phyloP scores from a whole-genome alignment of 345 rosid species.

The Camelina neglecta region DNA sequence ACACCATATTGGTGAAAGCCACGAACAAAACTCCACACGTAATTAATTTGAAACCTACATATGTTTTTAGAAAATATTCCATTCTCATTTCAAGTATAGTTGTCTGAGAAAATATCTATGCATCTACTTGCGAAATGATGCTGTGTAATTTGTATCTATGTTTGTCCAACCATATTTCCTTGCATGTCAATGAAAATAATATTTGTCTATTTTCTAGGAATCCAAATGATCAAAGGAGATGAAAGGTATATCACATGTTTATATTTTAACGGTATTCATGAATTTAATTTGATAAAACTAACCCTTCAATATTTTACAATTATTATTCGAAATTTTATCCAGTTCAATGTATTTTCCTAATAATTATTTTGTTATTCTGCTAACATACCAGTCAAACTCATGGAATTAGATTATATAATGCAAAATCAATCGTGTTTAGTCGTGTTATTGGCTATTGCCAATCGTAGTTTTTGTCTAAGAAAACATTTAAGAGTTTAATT shows the following conservation, averaged over 20 bases:
- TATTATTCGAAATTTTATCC: too few species aligned
- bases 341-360: too few species aligned
- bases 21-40: conserved; percentile 45
- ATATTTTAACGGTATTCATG: too few species aligned
- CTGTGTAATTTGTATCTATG: background rate
- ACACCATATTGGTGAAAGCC: conserved; percentile 48
- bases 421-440: background rate
- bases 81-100: conserved; percentile 15
- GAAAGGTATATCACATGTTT: background rate
- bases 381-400: too few species aligned
- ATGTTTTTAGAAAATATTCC: conserved; percentile 11
- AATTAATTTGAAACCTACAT: conserved; percentile 32
- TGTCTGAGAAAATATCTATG: conserved; percentile 32
- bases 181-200: conserved; percentile 1
- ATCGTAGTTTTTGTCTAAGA: background rate
- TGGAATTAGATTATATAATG: background rate
- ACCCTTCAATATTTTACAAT: too few species aligned
- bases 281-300: too few species aligned
- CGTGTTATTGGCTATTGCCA: background rate
- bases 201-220: background rate
- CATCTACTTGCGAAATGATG: conserved; percentile 19
- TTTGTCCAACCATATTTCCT: background rate
- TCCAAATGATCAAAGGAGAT: background rate
- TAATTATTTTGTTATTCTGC: too few species aligned
- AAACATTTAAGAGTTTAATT: background rate